Evolutionary conservation across 1,284 basidiomycete genomes (phyloP).

Genomic region (Pisolithus thermaeus): DNA sequence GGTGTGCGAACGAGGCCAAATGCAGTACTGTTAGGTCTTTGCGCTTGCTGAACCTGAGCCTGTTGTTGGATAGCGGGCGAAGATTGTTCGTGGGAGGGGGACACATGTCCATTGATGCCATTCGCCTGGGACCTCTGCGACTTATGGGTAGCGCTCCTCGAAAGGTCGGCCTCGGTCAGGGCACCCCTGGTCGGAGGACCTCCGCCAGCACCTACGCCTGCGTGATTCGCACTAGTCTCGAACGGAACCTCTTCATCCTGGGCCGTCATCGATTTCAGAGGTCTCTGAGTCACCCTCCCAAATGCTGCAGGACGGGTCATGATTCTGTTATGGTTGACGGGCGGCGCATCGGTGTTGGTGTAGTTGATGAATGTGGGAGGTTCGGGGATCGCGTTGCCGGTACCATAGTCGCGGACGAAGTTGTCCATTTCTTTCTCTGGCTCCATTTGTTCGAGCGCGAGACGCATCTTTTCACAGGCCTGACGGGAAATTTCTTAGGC

Average conservation of each 20-base stretch:
- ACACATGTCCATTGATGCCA: slow-evolving; percentile 25
- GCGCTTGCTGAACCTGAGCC: slow-evolving; percentile 5
- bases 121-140: slow-evolving; percentile 20
- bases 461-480: slow-evolving; percentile 86
- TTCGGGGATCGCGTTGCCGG: slow-evolving; percentile 80
- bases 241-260: slow-evolving; percentile 38
- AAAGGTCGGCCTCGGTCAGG: slow-evolving; percentile 11
- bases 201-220: slow-evolving; percentile 61
- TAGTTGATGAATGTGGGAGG: slow-evolving; percentile 81
- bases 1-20: slow-evolving; percentile 5
- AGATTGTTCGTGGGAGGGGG: slow-evolving; percentile 16
- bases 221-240: slow-evolving; percentile 38
- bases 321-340: slow-evolving; percentile 49
- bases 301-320: slow-evolving; percentile 55
- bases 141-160: slow-evolving; percentile 24
- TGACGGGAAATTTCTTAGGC: slow-evolving; percentile 26
- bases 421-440: slow-evolving; percentile 78
- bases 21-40: slow-evolving; percentile 24
- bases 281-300: slow-evolving; percentile 49
- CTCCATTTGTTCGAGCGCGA: slow-evolving; percentile 80
- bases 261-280: slow-evolving; percentile 28
- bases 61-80: not conserved
- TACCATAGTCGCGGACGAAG: slow-evolving; percentile 82
- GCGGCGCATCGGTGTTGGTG: slow-evolving; percentile 55
- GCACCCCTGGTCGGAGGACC: slow-evolving; percentile 25